Evolutionary conservation across 805 yeast species (phyloP).

Genomic region (Brettanomyces custersianus): DNA sequence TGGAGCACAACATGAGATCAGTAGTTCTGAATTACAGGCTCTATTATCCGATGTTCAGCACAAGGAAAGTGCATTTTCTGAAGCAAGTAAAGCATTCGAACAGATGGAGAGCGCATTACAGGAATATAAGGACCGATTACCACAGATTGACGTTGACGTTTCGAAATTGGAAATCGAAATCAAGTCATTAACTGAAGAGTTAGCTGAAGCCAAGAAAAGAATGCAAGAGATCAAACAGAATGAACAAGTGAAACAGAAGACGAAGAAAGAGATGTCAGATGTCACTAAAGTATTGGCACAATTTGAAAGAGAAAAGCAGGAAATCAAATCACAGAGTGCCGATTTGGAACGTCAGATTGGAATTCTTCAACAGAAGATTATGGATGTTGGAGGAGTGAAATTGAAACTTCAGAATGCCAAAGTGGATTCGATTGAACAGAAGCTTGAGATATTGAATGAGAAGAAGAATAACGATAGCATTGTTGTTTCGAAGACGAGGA

Average conservation of each 20-base stretch:
- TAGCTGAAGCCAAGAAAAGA: constrained; percentile 35
- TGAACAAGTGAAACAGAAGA: constrained; percentile 25
- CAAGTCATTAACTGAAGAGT: constrained; percentile 47
- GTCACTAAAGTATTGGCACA: constrained; percentile 29
- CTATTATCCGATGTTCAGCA: constrained; percentile 42
- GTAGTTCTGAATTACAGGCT: constrained; percentile 47
- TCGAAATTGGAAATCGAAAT: constrained; percentile 57
- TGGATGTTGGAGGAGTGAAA: constrained; percentile 87
- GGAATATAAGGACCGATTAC: constrained; percentile 54
- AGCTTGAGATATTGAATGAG: constrained; percentile 49
- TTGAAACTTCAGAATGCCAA: constrained; percentile 71
- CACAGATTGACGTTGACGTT: constrained; percentile 55
- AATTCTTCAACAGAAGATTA: constrained; percentile 61
- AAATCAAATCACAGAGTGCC: constrained; percentile 44
- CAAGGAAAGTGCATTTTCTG: constrained; percentile 46
- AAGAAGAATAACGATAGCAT: constrained; percentile 50
- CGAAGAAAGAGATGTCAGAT: constrained; percentile 9
- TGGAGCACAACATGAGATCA: constrained; percentile 22
- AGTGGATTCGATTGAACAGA: constrained; percentile 66
- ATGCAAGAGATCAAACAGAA: constrained; percentile 28
- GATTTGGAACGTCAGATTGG: constrained; percentile 49
- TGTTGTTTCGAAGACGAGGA: constrained; percentile 50
- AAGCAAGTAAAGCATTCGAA: constrained; percentile 38
- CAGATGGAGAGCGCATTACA: constrained; percentile 55
- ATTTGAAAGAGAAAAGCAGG: constrained; percentile 19